phyloP scores from a whole-genome alignment of 208 protist genomes.

The Polymyxa betae region DNA sequence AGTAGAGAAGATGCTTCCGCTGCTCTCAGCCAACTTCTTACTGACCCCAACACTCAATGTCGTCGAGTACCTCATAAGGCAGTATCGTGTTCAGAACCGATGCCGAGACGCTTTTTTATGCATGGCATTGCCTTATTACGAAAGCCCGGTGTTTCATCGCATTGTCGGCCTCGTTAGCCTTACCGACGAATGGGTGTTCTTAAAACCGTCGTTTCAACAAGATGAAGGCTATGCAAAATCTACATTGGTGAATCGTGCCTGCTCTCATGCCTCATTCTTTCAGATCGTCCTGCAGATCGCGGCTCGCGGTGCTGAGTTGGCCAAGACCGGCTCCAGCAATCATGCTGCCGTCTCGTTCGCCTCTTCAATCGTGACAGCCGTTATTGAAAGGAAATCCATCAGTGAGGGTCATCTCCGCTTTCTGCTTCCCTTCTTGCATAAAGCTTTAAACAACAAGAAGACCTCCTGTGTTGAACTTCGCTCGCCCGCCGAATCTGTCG shows the following conservation, averaged over 20 bases:
- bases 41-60: neutral
- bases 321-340: constrained; percentile 12
- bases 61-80: constrained; percentile 18
- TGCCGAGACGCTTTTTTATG: neutral
- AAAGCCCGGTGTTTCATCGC: neutral
- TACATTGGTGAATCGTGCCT: neutral
- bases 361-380: neutral
- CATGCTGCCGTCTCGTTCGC: constrained; percentile 16
- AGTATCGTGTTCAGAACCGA: constrained; percentile 13
- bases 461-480: neutral
- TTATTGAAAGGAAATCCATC: neutral
- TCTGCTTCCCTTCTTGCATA: constrained; percentile 19
- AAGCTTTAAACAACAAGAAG: neutral
- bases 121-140: constrained; percentile 14
- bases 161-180: neutral
- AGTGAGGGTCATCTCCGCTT: neutral
- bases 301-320: neutral
- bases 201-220: neutral
- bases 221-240: neutral
- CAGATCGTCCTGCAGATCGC: constrained; percentile 12
- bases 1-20: neutral
- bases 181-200: constrained; percentile 10
- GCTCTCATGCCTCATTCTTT: neutral
- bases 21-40: constrained; percentile 22
- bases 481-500: neutral